Conservation (phyloP, 1,284 basidiomycete genomes). For the Apiotrichum mycotoxinovorans region DNA sequence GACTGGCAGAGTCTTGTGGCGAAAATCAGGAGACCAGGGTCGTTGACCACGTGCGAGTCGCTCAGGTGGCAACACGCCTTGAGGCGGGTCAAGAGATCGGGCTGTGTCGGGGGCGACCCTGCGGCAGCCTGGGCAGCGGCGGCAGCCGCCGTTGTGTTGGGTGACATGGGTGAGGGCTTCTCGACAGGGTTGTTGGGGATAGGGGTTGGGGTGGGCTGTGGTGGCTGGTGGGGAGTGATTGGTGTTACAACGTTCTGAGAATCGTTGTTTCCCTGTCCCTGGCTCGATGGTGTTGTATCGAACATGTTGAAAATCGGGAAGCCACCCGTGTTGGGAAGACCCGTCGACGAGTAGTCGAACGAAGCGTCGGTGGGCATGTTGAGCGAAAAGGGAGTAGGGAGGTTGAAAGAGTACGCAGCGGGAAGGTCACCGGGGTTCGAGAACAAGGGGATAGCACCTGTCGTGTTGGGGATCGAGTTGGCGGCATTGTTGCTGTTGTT, state of each 20-base stretch:
- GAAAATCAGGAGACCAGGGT: constrained; percentile 48
- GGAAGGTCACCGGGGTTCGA: constrained; percentile 22
- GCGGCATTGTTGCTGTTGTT: constrained; percentile 1
- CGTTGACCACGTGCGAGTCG: constrained; percentile 49
- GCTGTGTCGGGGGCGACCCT: constrained; percentile 23
- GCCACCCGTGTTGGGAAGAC: constrained; percentile 3
- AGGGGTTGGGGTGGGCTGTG: constrained; percentile 1
- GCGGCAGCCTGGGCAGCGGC: constrained; percentile 3
- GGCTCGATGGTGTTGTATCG: constrained; percentile 2
- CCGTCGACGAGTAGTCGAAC: constrained; percentile 22
- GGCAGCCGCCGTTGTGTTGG: constrained; percentile 4
- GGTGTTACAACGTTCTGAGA: background rate
- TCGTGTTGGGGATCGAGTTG: background rate
- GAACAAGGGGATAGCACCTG: constrained; percentile 17
- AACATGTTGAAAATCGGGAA: constrained; percentile 21
- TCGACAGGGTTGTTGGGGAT: background rate
- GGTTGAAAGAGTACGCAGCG: constrained; percentile 37
- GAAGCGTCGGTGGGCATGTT: constrained; percentile 33
- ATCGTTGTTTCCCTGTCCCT: background rate
- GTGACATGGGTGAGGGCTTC: constrained; percentile 16
- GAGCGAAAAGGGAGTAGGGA: constrained; percentile 42
- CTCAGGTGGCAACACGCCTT: constrained; percentile 49
- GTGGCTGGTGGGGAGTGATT: background rate
- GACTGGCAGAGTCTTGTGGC: constrained; percentile 48
- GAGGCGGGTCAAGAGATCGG: constrained; percentile 47